These are phyloP conservation scores for Monosporascus ibericus DNA, from an alignment of 2,329 filamentous ascomycete species.

Conservation along the genomic window DNA sequence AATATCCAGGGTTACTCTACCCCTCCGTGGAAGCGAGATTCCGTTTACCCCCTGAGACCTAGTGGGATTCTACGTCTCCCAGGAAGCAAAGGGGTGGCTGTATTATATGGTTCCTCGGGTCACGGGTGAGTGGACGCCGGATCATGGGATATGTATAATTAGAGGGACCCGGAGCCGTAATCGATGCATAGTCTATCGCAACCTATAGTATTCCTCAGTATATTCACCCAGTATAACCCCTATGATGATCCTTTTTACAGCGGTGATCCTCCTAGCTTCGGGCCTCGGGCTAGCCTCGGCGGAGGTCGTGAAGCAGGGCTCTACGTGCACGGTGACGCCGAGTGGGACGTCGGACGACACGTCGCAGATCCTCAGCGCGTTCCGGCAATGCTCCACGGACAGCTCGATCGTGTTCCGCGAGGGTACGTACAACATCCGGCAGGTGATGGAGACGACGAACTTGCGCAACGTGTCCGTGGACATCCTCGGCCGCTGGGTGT, in stretches of 20 bases:
- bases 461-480: slow-evolving; percentile 41
- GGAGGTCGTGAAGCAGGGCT: slow-evolving; percentile 6
- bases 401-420: slow-evolving; percentile 45
- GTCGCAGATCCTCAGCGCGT: slow-evolving; percentile 44
- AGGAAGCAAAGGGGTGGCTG: background rate
- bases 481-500: slow-evolving; percentile 38
- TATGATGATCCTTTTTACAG: background rate
- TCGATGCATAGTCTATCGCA: background rate
- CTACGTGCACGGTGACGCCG: slow-evolving; percentile 24
- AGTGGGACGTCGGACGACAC: slow-evolving; percentile 36
- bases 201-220: no score
- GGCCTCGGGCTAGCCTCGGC: background rate
- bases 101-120: background rate
- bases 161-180: background rate
- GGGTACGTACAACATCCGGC: slow-evolving; percentile 40
- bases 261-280: background rate
- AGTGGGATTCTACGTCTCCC: background rate
- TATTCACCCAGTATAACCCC: background rate
- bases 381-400: slow-evolving; percentile 40
- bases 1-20: background rate
- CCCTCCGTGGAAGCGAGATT: background rate
- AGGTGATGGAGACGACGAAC: slow-evolving; percentile 42
- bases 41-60: background rate
- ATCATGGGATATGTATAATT: background rate
- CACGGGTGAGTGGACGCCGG: background rate